These are phyloP conservation scores for Friedmanniomyces simplex DNA, from an alignment of 495 filamentous ascomycete species.

Conservation along the genomic window DNA sequence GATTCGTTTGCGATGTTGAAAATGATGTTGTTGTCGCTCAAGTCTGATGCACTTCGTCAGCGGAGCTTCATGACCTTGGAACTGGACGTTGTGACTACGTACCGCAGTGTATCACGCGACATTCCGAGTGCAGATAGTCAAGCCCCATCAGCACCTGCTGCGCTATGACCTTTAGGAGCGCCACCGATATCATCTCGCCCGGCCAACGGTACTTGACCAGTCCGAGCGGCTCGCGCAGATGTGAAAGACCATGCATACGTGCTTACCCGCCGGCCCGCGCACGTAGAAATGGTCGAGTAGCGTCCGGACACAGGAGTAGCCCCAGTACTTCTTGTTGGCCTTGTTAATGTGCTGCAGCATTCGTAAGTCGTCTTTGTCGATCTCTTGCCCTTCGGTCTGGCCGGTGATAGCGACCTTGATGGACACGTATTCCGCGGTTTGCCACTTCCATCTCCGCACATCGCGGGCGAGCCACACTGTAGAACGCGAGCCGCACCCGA, in stretches of 20 bases:
- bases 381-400: not conserved
- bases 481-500: constrained; percentile 37
- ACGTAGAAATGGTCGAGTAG: constrained; percentile 2
- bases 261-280: constrained; percentile 5
- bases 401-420: constrained; percentile 2
- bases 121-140: constrained; percentile 13
- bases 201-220: not conserved
- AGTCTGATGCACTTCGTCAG: not conserved
- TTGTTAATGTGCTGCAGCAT: not conserved
- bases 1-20: not conserved
- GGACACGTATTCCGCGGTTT: not conserved
- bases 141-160: constrained; percentile 2
- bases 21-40: not conserved
- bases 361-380: not conserved
- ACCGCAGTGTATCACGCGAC: constrained; percentile 9
- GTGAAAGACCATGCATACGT: constrained; percentile 7
- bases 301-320: not conserved
- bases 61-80: not conserved
- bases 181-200: not conserved
- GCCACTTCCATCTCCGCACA: constrained; percentile 2
- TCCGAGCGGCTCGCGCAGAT: constrained; percentile 13
- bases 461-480: constrained; percentile 38
- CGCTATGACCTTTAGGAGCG: not conserved
- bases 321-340: not conserved
- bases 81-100: not conserved